Evolutionary conservation across 805 yeast genomes (phyloP).

Genomic region (Debaryomyces tyrocola): DNA sequence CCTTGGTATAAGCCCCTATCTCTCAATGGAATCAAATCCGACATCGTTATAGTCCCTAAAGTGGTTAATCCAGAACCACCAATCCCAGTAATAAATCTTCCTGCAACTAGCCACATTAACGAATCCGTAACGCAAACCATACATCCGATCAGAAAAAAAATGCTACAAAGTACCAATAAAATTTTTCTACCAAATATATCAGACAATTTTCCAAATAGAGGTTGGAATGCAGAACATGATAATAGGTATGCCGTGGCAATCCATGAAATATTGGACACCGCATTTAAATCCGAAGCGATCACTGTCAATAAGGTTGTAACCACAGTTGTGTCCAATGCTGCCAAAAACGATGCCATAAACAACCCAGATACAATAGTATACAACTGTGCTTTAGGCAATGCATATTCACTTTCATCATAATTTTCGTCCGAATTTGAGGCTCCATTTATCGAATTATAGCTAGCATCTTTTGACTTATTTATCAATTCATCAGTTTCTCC

Average conservation of each 20-base stretch:
- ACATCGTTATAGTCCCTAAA: conserved; percentile 69
- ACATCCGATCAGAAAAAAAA: conserved; percentile 56
- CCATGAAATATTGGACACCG: conserved; percentile 65
- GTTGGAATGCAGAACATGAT: conserved; percentile 73
- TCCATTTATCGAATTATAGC: conserved; percentile 19
- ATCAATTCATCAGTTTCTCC: conserved; percentile 32
- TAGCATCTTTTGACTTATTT: conserved; percentile 7
- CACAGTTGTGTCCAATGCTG: conserved; percentile 68
- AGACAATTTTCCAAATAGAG: conserved; percentile 66
- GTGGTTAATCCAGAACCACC: conserved; percentile 91
- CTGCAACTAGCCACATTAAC: conserved; percentile 49
- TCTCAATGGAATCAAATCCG: conserved; percentile 75
- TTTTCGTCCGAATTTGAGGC: conserved; percentile 1
- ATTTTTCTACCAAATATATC: conserved; percentile 71
- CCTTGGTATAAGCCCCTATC: conserved; percentile 85
- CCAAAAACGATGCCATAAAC: conserved; percentile 48
- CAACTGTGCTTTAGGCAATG: conserved; percentile 31
- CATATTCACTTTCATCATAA: conserved; percentile 12
- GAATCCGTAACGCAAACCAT: conserved; percentile 55
- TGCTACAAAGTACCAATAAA: conserved; percentile 50
- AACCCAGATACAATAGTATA: conserved; percentile 28
- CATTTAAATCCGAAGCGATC: conserved; percentile 69
- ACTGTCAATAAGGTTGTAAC: conserved; percentile 64
- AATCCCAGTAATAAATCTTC: conserved; percentile 75
- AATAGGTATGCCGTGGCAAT: conserved; percentile 70